Percentiles rank a stretch among this genome's conserved stretches.
These are phyloP conservation scores for Pseudoneurospora amorphoporcata DNA, from an alignment of 495 filamentous ascomycete genomes.

Conservation along the genomic window DNA sequence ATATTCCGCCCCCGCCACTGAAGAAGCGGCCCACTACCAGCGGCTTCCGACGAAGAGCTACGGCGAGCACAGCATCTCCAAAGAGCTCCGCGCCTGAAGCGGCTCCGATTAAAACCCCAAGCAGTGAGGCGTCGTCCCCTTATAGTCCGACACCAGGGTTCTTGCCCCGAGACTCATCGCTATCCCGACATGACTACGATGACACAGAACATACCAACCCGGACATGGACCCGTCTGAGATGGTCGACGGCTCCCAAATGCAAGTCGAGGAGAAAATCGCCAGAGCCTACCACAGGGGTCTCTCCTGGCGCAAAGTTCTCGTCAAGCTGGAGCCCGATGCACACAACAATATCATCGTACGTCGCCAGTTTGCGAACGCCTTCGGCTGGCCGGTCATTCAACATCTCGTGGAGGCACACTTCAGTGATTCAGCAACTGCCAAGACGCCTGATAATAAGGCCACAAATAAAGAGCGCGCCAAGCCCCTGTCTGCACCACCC, in stretches of 20 bases:
- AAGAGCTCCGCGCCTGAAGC: neutral
- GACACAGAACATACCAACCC: conserved; percentile 26
- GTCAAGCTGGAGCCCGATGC: conserved; percentile 93
- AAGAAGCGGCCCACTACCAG: conserved; percentile 43
- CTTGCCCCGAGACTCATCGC: conserved; percentile 17
- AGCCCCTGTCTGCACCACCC: conserved; percentile 20
- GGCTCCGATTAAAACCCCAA: neutral
- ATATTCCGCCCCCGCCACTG: conserved; percentile 75
- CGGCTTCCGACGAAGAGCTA: conserved; percentile 21
- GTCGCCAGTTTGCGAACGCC: conserved; percentile 91
- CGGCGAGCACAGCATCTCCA: conserved; percentile 2
- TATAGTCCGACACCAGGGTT: conserved; percentile 2
- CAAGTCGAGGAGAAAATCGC: conserved; percentile 96
- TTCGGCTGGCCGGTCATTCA: conserved; percentile 96
- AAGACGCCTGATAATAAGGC: conserved; percentile 47
- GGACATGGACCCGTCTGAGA: conserved; percentile 28
- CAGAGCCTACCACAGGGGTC: conserved; percentile 77
- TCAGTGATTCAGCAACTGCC: conserved; percentile 55
- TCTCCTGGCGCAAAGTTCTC: conserved; percentile 93
- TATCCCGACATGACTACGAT: conserved; percentile 30
- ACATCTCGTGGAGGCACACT: conserved; percentile 89
- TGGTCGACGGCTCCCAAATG: conserved; percentile 51
- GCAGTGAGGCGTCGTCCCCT: conserved; percentile 9
- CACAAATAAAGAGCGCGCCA: conserved; percentile 31
- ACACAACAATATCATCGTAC: conserved; percentile 96